Evolutionary conservation across 2,329 filamentous ascomycete genomes (phyloP).

Genomic region (Aspergillus fischeri): DNA sequence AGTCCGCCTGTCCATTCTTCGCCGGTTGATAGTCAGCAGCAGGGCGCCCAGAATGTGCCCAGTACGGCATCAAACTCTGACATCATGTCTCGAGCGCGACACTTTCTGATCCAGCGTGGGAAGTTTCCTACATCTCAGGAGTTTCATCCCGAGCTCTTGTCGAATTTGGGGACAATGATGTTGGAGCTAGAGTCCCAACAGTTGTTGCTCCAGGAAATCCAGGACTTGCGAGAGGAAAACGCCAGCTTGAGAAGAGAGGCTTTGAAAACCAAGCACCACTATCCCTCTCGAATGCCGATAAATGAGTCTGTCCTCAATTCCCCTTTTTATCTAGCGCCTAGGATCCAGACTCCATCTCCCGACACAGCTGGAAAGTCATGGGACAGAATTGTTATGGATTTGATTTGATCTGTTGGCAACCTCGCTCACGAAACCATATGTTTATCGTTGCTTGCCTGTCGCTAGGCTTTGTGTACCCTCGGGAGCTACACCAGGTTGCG

Average conservation of each 20-base stretch:
- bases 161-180: constrained; percentile 22
- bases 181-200: constrained; percentile 18
- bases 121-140: constrained; percentile 8
- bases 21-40: not conserved
- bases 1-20: not conserved
- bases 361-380: constrained; percentile 19
- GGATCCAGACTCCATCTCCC: constrained; percentile 7
- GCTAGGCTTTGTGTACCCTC: too few relatives aligned
- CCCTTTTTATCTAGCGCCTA: constrained; percentile 1
- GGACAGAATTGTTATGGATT: constrained; percentile 23
- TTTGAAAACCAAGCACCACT: not conserved
- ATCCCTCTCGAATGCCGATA: constrained; percentile 12
- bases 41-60: not conserved
- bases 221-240: constrained; percentile 20
- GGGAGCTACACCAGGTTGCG: too few relatives aligned
- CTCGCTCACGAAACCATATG: too few relatives aligned
- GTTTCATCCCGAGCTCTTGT: constrained; percentile 15
- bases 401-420: constrained; percentile 14
- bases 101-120: constrained; percentile 11
- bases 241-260: constrained; percentile 14
- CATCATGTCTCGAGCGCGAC: constrained; percentile 3
- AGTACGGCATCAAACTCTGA: not conserved
- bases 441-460: too few relatives aligned
- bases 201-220: constrained; percentile 13
- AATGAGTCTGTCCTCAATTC: constrained; percentile 7